phyloP scores from a whole-genome alignment of 176 grass and related monocot genomes.

The Tuctoria greenei region DNA sequence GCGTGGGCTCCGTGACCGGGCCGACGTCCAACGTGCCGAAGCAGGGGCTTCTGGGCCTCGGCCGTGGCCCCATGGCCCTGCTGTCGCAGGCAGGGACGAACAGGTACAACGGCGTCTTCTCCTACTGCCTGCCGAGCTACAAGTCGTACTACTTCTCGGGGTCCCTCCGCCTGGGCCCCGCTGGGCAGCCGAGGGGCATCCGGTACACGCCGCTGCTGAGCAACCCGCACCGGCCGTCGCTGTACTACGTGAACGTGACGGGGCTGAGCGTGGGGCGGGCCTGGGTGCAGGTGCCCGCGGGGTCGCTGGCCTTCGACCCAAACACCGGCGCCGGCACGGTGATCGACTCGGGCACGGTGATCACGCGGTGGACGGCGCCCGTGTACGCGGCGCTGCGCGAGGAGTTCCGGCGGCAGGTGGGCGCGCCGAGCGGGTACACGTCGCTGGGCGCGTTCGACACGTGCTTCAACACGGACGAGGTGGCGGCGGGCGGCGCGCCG shows the following conservation, averaged over 20 bases:
- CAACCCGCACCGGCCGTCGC: conserved; percentile 79
- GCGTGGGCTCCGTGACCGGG: conserved; percentile 64
- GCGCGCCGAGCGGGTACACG: conserved; percentile 75
- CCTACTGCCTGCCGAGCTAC: conserved; percentile 93
- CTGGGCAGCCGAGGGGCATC: conserved; percentile 52
- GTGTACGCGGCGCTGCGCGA: conserved; percentile 76
- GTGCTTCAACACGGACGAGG: conserved; percentile 92
- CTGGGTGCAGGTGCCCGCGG: conserved; percentile 46
- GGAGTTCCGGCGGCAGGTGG: conserved; percentile 82
- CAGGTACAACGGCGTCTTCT: conserved; percentile 77
- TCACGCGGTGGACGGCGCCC: conserved; percentile 78
- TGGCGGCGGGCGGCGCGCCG: conserved; percentile 49
- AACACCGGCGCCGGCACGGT: conserved; percentile 74
- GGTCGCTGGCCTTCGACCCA: conserved; percentile 75
- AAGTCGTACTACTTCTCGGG: conserved; percentile 96
- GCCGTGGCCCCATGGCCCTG: conserved; percentile 71
- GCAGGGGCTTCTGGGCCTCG: conserved; percentile 74
- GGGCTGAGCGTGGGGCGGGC: conserved; percentile 65
- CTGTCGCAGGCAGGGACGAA: conserved; percentile 60
- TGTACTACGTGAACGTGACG: conserved; percentile 92
- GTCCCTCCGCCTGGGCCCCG: conserved; percentile 71
- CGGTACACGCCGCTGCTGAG: conserved; percentile 76
- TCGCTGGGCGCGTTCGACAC: conserved; percentile 95
- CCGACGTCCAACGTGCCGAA: conserved; percentile 64
- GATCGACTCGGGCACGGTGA: conserved; percentile 87